Evolutionary conservation across 345 rosid species (phyloP), one percentile per base, ranked within the genome.

Genomic region (Heritiera littoralis): DNA sequence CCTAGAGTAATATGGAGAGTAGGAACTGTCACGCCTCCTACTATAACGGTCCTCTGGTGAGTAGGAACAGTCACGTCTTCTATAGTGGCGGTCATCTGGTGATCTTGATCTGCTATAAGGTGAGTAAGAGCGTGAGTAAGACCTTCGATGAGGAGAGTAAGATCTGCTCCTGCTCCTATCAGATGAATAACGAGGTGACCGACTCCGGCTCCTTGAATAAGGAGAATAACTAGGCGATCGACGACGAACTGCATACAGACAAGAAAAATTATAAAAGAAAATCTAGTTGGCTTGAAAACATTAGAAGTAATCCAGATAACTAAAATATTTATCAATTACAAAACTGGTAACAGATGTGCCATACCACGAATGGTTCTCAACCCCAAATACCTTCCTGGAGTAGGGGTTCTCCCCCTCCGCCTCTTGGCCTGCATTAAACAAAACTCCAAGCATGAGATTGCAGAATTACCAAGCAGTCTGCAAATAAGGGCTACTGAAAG

Each of bases 361-460:
- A 51, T 86, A 92, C 98, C 99, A 20, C 86, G 86, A 79, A 81
- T 10, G 0, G 89, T 84, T 82, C 90, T 90, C 85, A 89, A 82
- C 58, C 99, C 99, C 83, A 96, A 79, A 78, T 96, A 96, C 86
- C 79, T 91, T 81, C 99, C 98, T 4, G 99, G 99, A 67, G 99
- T 95, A 41, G 99, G 99, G 71, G 98, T 92, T 40, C 98, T 84
- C 28, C 98, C 96, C 84, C 93, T 91, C 55, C 91, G 85, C 83
- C 98, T 90, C 82, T 86, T 89, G 35, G 98, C 99, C 99, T 95
- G 80, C 51, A 76, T 79, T 40, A 69, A 72, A 72, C 38, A 20
- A 9, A 45, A 65, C 4, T 59, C 67, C 52, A 54, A n/a, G 51
- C 38, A 66, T 83, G 23, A 84, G 81, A 54, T 45, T 43, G 70